Evolutionary conservation across 352 stramenopile species (phyloP), one percentile per base, ranked within the genome.

Genomic region (Thraustochytrium striatum): DNA sequence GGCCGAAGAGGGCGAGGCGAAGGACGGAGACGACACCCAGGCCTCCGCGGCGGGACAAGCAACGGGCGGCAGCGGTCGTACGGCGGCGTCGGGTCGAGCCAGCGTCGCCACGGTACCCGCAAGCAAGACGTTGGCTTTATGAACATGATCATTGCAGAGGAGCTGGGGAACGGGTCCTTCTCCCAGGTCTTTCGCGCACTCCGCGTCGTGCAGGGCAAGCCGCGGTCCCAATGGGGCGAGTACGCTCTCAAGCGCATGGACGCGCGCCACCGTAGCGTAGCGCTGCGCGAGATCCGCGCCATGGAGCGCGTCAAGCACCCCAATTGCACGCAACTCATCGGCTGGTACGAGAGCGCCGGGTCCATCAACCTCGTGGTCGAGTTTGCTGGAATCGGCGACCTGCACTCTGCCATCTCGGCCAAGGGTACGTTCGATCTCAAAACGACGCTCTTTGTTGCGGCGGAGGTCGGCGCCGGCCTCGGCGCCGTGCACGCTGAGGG

Each of bases 281-380:
- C 92, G 35, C 85, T 87, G 47, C 83, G 89, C 72, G 90, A 95
- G 82, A 87, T 94, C 50, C 85, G 86, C n/a, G 88, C 90, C 55
- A 78, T 95, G 28, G 81, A 86, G 68, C 70, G 86, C 1, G 44
- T 94, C 11, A 86, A 84, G 1, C 91, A 95, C 82, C 91, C 91
- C 11, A 82, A 87, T n/a, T 89, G 94, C 70, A 86, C 89, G 0
- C 72, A 89, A 52, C 83, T 95, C 35, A 85, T 95, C 36, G 93
- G 87, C 35, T 86, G 85, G 1, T 95, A 94, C 85, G 83, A 88
- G 47, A 93, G 90, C 68, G 84, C 82, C n/a, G 87, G 90, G 61
- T 87, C 85, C 36, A 88, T 88, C 0, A 94, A 94, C 68, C 79
- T 95, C 2, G 88, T 95, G 1, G 79, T 94, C 1, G 91, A 95